A percentile compares a stretch with the other conserved stretches of the same genome.
Conservation (phyloP, 768 basidiomycete species). For the Mycena vitilis region DNA sequence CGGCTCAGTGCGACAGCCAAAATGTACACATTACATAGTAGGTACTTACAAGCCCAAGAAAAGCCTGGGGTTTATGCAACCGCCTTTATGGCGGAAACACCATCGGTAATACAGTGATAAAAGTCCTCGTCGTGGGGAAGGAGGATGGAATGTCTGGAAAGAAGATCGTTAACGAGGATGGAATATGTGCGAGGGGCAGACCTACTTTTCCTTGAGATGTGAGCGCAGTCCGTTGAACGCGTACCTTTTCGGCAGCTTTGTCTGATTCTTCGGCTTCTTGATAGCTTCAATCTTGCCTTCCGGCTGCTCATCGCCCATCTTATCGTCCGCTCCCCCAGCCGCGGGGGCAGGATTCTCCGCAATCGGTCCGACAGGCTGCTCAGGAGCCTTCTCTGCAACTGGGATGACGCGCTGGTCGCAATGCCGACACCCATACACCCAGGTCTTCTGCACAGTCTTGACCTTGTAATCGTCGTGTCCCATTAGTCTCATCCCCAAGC, state of each 20-base stretch:
- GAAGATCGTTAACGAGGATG: conserved; percentile 24
- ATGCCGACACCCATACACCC: conserved; percentile 65
- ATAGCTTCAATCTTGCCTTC: conserved; percentile 24
- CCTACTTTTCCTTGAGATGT: conserved; percentile 73
- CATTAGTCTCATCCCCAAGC: conserved; percentile 39
- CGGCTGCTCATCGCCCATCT: conserved; percentile 9
- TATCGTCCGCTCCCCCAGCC: not conserved
- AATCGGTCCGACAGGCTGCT: not conserved
- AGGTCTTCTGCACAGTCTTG: conserved; percentile 46
- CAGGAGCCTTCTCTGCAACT: conserved; percentile 16
- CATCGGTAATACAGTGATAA: conserved; percentile 15
- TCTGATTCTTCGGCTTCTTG: conserved; percentile 26
- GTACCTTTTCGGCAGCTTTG: conserved; percentile 47
- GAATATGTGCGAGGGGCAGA: conserved; percentile 4
- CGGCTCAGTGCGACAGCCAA: not conserved
- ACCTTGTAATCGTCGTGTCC: conserved; percentile 35
- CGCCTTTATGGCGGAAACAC: not conserved
- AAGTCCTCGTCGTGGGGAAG: conserved; percentile 33
- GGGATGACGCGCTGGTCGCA: conserved; percentile 45
- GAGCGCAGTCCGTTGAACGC: conserved; percentile 69
- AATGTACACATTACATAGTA: not conserved
- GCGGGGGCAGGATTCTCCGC: conserved; percentile 17
- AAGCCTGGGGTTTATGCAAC: not conserved
- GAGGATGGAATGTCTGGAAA: conserved; percentile 26
- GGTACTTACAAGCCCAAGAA: too few relatives aligned